These are phyloP conservation scores for Colletotrichum eremochloae DNA, from an alignment of 2,329 filamentous ascomycete species.

Conservation along the genomic window DNA sequence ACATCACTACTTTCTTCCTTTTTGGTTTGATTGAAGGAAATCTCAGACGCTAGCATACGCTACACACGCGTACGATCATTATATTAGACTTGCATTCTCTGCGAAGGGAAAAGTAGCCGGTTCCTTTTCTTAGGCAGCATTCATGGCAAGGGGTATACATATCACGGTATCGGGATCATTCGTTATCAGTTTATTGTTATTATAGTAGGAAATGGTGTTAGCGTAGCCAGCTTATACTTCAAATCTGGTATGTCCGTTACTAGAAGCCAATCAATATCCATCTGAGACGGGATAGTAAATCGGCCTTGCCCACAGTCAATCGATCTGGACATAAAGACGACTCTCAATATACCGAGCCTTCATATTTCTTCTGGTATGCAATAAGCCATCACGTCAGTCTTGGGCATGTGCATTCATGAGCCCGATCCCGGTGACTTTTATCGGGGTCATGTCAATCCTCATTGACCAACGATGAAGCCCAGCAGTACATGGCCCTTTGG, in stretches of 20 bases:
- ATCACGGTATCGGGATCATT: background rate
- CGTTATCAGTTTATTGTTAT: background rate
- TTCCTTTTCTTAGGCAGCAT: background rate
- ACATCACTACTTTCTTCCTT: background rate
- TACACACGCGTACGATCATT: background rate
- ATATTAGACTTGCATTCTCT: constrained; percentile 19
- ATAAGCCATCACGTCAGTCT: background rate
- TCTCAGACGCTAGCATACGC: background rate
- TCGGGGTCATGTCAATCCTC: background rate
- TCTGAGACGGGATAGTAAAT: background rate
- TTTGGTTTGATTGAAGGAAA: background rate
- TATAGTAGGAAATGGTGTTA: background rate
- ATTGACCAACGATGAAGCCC: background rate
- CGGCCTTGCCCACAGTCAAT: background rate
- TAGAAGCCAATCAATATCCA: background rate
- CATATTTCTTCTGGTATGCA: too few species aligned
- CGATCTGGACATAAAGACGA: background rate
- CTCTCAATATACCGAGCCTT: background rate
- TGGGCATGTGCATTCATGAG: background rate
- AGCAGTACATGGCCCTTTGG: background rate
- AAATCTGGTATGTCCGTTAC: background rate
- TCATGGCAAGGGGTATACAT: background rate
- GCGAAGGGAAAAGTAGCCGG: background rate
- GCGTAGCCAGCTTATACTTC: background rate
- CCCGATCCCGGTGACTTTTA: background rate